Evolutionary conservation across 2,329 filamentous ascomycete genomes (phyloP), one percentile per base, ranked within the genome.

Genomic region (Alternaria incomplexa): DNA sequence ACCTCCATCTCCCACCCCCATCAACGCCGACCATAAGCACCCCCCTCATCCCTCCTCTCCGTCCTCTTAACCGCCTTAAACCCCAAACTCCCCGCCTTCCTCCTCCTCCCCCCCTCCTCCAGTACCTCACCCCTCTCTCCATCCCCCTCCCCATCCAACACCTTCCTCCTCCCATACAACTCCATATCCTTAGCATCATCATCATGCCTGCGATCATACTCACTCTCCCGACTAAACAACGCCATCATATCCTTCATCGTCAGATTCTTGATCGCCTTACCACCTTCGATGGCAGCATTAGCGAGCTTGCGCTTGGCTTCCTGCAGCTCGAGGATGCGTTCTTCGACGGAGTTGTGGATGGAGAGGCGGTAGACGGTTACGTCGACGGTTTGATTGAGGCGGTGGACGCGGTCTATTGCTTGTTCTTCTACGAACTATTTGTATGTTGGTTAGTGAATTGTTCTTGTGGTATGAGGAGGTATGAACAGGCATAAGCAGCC

Each of bases 351-450:
- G 69, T 91, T 86, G 68, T 88, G 88, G 64, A 99, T 90, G 3
- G 93, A 97, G 73, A 99, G 88, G 74, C 96, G 96, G 85, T 97
- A 99, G 66, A 99, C 93, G 59, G 95, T 89, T 32, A 99, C 96
- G 76, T 98, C 94, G 44, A 95, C 87, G 1, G 93, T 97, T 81
- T 99, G 96, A 44, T 97, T 98, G 56, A 99, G 90, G n/a, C 96
- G 93, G 78, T 99, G 96, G 25, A 99, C 96, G 58, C 96, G 93
- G 80, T 99, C 96, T 71, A 99, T 99, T 52, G 96, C 96, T 84
- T 99, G 96, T 79, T 99, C 96, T 83, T 99, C 96, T 32, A 99
- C 93, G 76, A 99, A 99, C 87, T n/a, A n/a, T n/a, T n/a, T n/a
- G n/a, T n/a, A n/a, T n/a, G n/a, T n/a, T n/a, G n/a, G n/a, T n/a